Evolutionary conservation across 495 filamentous ascomycete species (phyloP), one percentile per base, ranked within the genome.

Genomic region (Xylaria bambusicola): DNA sequence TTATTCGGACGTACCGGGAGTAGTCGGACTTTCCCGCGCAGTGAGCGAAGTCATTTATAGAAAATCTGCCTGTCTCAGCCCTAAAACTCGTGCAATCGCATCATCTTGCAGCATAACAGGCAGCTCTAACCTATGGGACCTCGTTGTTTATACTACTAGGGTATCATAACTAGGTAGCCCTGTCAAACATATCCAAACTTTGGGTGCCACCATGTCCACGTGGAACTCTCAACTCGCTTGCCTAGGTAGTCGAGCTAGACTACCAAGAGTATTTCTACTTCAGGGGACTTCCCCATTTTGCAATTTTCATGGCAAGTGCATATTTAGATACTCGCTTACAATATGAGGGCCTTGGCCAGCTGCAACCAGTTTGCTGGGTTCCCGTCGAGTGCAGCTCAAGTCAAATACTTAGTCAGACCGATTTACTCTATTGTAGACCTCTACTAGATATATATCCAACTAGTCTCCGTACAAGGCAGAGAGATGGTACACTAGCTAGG

Each of bases 51-150:
- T 52, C 50, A 52, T 40, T 40, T 41, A 42, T 54, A 54, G 52
- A 44, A 54, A 29, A 42, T 31, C 40, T 54, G 38, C 52, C 29
- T 18, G 36, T 21, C 38, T 54, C 52, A 54, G 52, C 52, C 52
- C 38, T 42, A 44, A 17, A 44, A 10, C 26, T 36, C 35, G 20
- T 36, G 33, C 35, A 21, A 40, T 18, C 26, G n/a, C 36, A 20
- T 24, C n/a, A 21, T 8, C 36, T 35, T 9, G 5, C 20, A 21
- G 33, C 8, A 41, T 6, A 20, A 40, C 50, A 15, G 6, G 6
- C 50, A 41, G 21, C 6, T 18, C 20, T 31, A 33, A 15, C 9
- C 10, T 38, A 38, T 52, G 23, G 31, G 49, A 50, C 47, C 17
- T 20, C 13, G 6, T 3, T 17, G 26, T 1, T 18, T 48, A n/a